These are phyloP conservation scores for Pueraria montana DNA, from an alignment of 306 rosid genomes.

Conservation along the genomic window DNA sequence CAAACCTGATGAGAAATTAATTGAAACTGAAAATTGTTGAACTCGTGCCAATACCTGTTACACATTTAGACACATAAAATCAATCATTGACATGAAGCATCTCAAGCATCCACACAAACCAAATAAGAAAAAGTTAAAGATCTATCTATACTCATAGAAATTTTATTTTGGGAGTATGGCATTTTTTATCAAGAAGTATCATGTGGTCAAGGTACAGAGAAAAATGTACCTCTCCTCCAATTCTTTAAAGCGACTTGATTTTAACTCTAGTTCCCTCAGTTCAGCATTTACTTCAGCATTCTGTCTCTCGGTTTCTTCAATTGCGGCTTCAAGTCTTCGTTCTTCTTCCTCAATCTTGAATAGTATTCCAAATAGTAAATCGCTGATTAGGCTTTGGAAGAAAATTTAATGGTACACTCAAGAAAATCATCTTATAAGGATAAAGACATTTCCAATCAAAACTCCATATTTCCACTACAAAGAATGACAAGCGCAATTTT, in stretches of 20 bases:
- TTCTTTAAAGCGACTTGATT: constrained; percentile 83
- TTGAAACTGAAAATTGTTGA: constrained; percentile 95
- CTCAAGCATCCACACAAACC: constrained; percentile 38
- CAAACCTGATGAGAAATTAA: constrained; percentile 90
- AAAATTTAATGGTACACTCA: constrained; percentile 39
- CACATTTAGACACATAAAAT: constrained; percentile 45
- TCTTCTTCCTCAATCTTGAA: constrained; percentile 93
- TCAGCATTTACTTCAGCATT: constrained; percentile 83
- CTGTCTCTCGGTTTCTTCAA: constrained; percentile 84
- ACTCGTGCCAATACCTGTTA: constrained; percentile 97
- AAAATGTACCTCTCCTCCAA: constrained; percentile 86
- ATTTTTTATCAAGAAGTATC: constrained; percentile 41
- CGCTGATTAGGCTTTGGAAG: constrained; percentile 40
- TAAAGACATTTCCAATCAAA: constrained; percentile 15
- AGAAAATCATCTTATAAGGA: constrained; percentile 38
- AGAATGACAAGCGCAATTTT: not conserved
- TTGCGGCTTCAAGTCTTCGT: constrained; percentile 90
- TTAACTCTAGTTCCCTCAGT: constrained; percentile 81
- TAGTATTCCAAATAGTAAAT: constrained; percentile 49
- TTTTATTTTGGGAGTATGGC: constrained; percentile 10
- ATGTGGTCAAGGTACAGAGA: constrained; percentile 33
- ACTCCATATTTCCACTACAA: constrained; percentile 31
- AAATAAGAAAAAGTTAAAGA: constrained; percentile 24
- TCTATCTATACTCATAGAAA: not conserved
- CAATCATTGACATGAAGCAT: constrained; percentile 46